phyloP scores from a whole-genome alignment of 192 early-diverging fungal species.

The Backusella luteola region DNA sequence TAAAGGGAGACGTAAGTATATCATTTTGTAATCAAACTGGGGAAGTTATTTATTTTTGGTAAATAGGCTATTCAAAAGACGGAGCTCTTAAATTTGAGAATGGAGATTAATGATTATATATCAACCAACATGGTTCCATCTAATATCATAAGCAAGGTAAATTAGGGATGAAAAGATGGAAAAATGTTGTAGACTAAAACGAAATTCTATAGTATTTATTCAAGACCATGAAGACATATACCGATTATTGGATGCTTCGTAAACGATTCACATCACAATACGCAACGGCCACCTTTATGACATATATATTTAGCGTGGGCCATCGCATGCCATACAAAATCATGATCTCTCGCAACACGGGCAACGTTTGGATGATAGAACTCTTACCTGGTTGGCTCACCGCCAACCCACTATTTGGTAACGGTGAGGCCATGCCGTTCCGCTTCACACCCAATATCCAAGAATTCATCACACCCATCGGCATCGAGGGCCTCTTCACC shows the following conservation, averaged over 20 bases:
- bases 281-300: conserved; percentile 87
- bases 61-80: conserved; percentile 45
- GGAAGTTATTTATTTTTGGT: not conserved
- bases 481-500: conserved; percentile 91
- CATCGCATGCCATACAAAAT: conserved; percentile 89
- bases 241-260: conserved; percentile 91
- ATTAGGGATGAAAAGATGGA: not conserved
- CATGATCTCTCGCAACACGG: conserved; percentile 79
- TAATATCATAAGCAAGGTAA: conserved; percentile 78
- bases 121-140: conserved; percentile 81
- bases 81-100: conserved; percentile 73
- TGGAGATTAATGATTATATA: conserved; percentile 90
- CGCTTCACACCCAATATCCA: conserved; percentile 97
- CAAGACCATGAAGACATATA: conserved; percentile 68
- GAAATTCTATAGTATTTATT: conserved; percentile 60
- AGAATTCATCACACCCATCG: conserved; percentile 89
- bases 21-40: not conserved
- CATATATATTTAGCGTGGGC: conserved; percentile 86
- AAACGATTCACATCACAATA: conserved; percentile 94
- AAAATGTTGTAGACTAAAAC: not conserved
- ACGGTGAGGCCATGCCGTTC: conserved; percentile 92
- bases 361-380: conserved; percentile 87
- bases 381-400: conserved; percentile 66
- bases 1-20: conserved; percentile 54
- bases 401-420: conserved; percentile 53